These are phyloP conservation scores for Geotrichum carabidarum DNA, from an alignment of 1,139 yeast genomes.

Conservation along the genomic window DNA sequence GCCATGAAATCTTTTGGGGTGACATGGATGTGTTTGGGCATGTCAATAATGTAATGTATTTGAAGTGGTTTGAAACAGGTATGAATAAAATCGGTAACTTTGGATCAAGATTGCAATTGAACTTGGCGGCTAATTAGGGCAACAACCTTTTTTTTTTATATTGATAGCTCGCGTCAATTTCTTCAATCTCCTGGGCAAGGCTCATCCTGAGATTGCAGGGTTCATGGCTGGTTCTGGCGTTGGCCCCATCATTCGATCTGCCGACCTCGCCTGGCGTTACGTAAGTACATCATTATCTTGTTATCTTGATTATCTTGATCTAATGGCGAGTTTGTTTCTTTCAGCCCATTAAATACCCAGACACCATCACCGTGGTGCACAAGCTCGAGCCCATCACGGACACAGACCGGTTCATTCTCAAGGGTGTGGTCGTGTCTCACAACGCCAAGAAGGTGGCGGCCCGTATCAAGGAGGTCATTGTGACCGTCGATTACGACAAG, in stretches of 20 bases:
- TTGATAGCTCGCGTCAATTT: conserved; percentile 32
- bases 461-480: conserved; percentile 34
- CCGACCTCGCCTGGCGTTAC: conserved; percentile 35
- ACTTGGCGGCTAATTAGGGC: neutral
- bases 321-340: neutral
- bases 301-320: neutral
- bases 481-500: conserved; percentile 34
- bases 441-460: conserved; percentile 36
- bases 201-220: conserved; percentile 22
- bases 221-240: conserved; percentile 30
- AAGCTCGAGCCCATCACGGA: conserved; percentile 29
- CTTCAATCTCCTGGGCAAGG: conserved; percentile 23
- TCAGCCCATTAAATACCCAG: conserved; percentile 34
- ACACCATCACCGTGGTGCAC: conserved; percentile 34
- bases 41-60: conserved; percentile 36
- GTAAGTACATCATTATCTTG: conserved; percentile 6
- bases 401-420: conserved; percentile 31
- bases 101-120: neutral
- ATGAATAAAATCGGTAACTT: neutral
- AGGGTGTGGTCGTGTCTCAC: conserved; percentile 39
- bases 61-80: conserved; percentile 37
- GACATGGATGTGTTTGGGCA: conserved; percentile 35
- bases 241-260: conserved; percentile 37
- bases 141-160: neutral
- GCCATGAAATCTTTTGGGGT: conserved; percentile 35